Evolutionary conservation across 768 basidiomycete species (phyloP), one percentile per base, ranked within the genome.

Genomic region (Tulasnella sp.): DNA sequence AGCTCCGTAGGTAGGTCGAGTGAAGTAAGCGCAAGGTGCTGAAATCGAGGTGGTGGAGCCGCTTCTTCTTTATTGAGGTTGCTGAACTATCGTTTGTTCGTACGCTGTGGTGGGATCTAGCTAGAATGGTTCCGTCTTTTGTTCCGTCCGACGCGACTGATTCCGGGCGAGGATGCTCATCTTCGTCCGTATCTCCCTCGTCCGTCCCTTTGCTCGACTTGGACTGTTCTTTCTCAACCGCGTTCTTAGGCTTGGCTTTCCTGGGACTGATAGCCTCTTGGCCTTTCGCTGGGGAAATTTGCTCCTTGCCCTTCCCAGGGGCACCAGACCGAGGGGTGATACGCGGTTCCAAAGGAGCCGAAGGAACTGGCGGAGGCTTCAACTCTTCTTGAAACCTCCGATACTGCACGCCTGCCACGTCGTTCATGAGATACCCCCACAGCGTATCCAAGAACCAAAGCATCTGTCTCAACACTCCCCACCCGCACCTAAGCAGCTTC

Each of bases 401-500:
- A 77, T 91, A 94, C 78, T 96, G 94, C 17, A 88, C 86, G 73
- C 95, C 94, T 39, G 95, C 84, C 9, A 96, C 94, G 75, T 96
- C 94, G 77, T 86, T 90, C 91, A 93, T 92, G 73, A 93, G 86
- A 79, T 97, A 95, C 11, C 88, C 88, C 70, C 92, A 81, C 2
- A 97, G 77, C 34, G 88, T 88, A 78, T 95, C 93, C 72, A 96
- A 82, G 78, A 95, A 95, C 92, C 93, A 95, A 47, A 88, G 86
- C 94, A 95, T 94, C 77, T 90, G 88, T 77, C 92, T 82, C 8
- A 94, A 89, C 36, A 90, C 85, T 1, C 92, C 92, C 94, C 94
- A 97, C 1, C 90, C 89, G 73, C 88, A 89, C 72, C 94, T 84
- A 72, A 92, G 81, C 22, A 94, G 83, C 67, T 83, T 83, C 73